Evolutionary conservation across 169 alveolate genomes (phyloP), one percentile per base, ranked within the genome.

Genomic region (Babesia bigemina): DNA sequence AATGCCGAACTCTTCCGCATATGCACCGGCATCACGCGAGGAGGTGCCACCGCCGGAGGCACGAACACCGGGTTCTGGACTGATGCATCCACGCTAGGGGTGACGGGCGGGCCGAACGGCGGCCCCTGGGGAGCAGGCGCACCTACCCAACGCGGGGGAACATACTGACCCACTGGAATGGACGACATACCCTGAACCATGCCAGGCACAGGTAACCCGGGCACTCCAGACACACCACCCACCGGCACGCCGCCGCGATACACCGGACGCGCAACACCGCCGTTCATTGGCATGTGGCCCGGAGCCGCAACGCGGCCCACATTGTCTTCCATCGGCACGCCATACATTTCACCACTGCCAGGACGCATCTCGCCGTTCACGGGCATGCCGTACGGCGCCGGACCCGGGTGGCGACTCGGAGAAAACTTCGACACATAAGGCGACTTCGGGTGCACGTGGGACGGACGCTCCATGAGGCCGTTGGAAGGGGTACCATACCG

Each of bases 1-100:
- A 79, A 60, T 22, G 87, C 87, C 8, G 87, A 58, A 28, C 83
- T 79, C 77, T 79, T 65, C 29, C 87, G 69, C 14, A 69, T 53
- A 1, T 47, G 56, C 24, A 75, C 57, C 14, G 57, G 66, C 36
- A 55, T 26, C 6, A 26, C 61, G 4, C 73, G 73, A 0, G 16
- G 66, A 10, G 24, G 44, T 0, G 44, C 11, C 1, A 11, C 24
- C 16, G 58, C 17, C 2, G 72, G 72, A 0, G 72, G 57, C 9
- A 14, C 58, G 22, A 10, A 63, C 60, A 63, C 7, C 4, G 53
- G 53, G 8, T 29, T 29, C 28, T 4, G 44, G 8, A 12, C 39
- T 26, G 63, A 29, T 0, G 73, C 26, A 9, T 13, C 73, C 58
- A 33, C 14, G 10, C 61, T 14, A 0, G 49, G 61, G n/a, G 16